Evolutionary conservation across 1,284 basidiomycete species (phyloP), one percentile per base, ranked within the genome.

Genomic region (Ganoderma sinense): DNA sequence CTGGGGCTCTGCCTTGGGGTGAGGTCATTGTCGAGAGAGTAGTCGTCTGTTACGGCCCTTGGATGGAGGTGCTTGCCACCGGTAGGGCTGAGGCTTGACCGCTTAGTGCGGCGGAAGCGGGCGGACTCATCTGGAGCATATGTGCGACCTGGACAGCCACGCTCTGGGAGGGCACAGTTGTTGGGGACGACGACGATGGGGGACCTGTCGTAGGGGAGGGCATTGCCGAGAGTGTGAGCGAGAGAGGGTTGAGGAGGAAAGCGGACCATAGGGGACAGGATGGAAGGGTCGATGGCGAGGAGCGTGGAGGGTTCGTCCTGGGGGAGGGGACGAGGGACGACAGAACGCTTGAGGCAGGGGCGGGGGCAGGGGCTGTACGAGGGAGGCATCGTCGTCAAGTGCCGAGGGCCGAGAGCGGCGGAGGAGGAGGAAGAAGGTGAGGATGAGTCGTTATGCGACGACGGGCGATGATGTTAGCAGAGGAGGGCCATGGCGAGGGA

Each of bases 171-270:
- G 23, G 89, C 89, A 76, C 91, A 92, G 65, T 82, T 78, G 76
- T 93, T 92, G 60, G 87, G 88, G 31, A 83, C 72, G 71, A 93
- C 91, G 77, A 89, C 83, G 78, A 92, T 91, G 72, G 91, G 90
- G n/a, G 89, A 87, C 73, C 91, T 89, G 83, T 92, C 91, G 80
- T 92, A 92, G n/a, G 88, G 87, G 82, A 91, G 78, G 41, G 86
- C 89, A 43, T 81, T 76, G 67, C 73, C 73, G 77, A 88, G 89
- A 55, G 87, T 89, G 69, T 86, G 82, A 16, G 87, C 85, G 70
- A 92, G 84, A 7, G 84, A 77, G 4, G 89, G 83, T 23, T 86
- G 85, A 1, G 89, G 87, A 6, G 89, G 88, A 79, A 64, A 69
- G 70, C 67, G 73, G 69, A 67, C 77, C 64, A 75, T 69, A 68